A percentile compares a stretch with the other conserved stretches of the same genome.
These are phyloP conservation scores for Aspergillus awamori DNA, from an alignment of 2,329 filamentous ascomycete genomes.

Conservation along the genomic window DNA sequence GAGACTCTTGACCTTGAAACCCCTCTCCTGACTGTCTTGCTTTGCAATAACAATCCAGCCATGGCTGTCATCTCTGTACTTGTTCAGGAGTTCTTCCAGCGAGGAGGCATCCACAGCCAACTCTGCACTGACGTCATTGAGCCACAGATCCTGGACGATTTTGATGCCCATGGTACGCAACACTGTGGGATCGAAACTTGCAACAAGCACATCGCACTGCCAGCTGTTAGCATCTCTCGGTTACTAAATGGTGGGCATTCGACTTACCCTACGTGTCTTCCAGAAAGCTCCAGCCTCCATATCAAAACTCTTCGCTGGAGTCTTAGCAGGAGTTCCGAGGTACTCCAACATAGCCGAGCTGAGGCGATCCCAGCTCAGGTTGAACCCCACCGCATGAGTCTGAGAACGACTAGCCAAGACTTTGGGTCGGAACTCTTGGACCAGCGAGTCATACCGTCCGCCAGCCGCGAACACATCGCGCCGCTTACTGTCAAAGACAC, in stretches of 20 bases:
- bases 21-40: constrained; percentile 57
- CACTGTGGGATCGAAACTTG: constrained; percentile 78
- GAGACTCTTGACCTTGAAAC: constrained; percentile 77
- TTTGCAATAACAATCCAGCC: constrained; percentile 90
- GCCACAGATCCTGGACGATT: constrained; percentile 77
- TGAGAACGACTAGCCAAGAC: constrained; percentile 64
- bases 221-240: not conserved
- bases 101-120: constrained; percentile 78
- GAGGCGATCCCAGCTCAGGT: constrained; percentile 82
- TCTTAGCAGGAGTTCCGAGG: constrained; percentile 50
- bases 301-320: constrained; percentile 70
- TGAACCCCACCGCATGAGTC: constrained; percentile 87
- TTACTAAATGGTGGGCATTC: not conserved
- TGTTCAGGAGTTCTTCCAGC: constrained; percentile 69
- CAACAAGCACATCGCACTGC: constrained; percentile 84
- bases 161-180: constrained; percentile 76
- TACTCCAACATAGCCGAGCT: constrained; percentile 63
- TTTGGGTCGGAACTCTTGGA: constrained; percentile 78
- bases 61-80: constrained; percentile 76
- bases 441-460: constrained; percentile 87
- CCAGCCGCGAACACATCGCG: constrained; percentile 87
- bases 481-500: constrained; percentile 80
- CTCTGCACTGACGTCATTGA: constrained; percentile 83
- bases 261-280: constrained; percentile 63
- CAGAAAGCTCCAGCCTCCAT: constrained; percentile 65